Percentiles rank a stretch among this genome's conserved stretches.
These are phyloP conservation scores for Fagus sylvatica DNA, from an alignment of 306 rosid species.

Conservation along the genomic window DNA sequence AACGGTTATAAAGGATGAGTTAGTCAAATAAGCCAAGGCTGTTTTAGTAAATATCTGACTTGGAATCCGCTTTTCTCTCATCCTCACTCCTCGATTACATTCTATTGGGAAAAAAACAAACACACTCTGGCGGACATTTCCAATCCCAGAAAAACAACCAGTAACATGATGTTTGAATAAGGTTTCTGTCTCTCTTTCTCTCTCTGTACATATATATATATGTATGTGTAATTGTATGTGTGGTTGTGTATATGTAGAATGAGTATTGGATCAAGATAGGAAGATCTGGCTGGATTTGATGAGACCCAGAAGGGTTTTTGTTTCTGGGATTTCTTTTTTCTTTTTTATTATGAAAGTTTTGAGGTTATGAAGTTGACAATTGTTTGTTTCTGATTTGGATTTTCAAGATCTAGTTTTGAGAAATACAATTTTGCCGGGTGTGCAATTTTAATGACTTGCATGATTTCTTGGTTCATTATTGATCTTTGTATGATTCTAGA, in stretches of 20 bases:
- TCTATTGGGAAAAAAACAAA: too few species aligned
- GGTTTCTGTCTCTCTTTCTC: background rate
- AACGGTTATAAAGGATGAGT: too few species aligned
- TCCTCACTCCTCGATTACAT: too few species aligned
- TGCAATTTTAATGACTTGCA: background rate
- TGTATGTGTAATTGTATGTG: background rate
- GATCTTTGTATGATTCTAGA: background rate
- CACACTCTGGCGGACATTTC: too few species aligned
- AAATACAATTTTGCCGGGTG: background rate
- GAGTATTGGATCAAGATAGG: background rate
- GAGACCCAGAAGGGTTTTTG: background rate
- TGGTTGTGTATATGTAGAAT: background rate
- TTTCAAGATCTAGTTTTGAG: conserved; percentile 2
- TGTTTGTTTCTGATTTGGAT: background rate
- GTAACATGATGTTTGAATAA: background rate
- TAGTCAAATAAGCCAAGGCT: too few species aligned
- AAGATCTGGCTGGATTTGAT: conserved; percentile 14
- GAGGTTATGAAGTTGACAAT: background rate
- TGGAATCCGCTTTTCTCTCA: too few species aligned
- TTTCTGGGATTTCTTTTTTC: background rate
- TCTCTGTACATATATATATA: background rate
- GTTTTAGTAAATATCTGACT: too few species aligned
- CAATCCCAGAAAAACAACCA: too few species aligned
- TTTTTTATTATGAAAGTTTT: background rate
- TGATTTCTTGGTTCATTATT: background rate